Evolutionary conservation across 228 moss, liverwort and hornwort genomes (phyloP), one percentile per base, ranked within the genome.

Genomic region (Sphagnum magellanicum): DNA sequence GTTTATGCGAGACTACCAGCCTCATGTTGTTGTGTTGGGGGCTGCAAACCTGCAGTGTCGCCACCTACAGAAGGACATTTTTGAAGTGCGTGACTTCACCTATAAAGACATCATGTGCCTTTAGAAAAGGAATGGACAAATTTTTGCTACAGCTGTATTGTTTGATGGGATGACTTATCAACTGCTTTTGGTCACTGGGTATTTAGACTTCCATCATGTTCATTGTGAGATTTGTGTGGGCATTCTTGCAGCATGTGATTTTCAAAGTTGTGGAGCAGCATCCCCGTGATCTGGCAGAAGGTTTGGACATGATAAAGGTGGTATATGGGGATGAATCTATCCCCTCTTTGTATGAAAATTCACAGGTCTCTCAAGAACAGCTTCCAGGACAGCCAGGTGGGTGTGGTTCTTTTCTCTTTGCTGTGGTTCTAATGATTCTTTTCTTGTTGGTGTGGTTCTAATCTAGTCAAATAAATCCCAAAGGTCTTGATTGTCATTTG

Each of bases 321-420:
- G 89, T 91, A 49, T 93, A 81, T 74, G 97, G 91, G 69, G 97
- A 97, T 70, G 93, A 97, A 74, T 82, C 85, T 6, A 79, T 97
- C 70, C 93, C 97, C 4, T 76, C 75, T 48, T 71, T 93, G 48
- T 97, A 83, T 73, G 97, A 97, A 70, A 86, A 85, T 71, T 93
- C 93, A 49, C 83, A 67, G 66, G 79, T 93, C 62, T 93, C 97
- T 60, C 87, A 79, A 73, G 90, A 87, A 71, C 97, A 93, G 82
- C 90, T 97, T 64, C 88, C 91, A 53, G 91, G 93, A 52, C 85
- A 87, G 66, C 81, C 78, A 82, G 96, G 96, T 95, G 71, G 75
- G 72, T 67, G 5, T 32, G 32, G 32, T 32, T 32, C 32, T 5
- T 53, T 14, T 50, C 32, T 8, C 9, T 55, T 55, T 55, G 55